Evolutionary conservation across 2,329 filamentous ascomycete species (phyloP), one percentile per base, ranked within the genome.

Genomic region (Juglanconis oblonga): DNA sequence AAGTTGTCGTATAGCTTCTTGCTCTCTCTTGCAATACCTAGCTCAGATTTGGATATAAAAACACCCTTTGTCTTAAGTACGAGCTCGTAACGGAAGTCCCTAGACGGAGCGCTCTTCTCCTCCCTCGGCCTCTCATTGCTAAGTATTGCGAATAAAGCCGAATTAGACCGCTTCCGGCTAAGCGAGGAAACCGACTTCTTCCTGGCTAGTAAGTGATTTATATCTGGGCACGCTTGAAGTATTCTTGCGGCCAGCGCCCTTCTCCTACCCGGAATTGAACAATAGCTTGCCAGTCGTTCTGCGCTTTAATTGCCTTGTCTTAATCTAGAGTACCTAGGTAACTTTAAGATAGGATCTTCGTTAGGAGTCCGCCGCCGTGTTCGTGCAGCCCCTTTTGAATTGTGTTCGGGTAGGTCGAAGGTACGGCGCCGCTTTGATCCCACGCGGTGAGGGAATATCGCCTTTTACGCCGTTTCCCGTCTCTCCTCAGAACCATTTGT

Each of bases 61-160:
- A 70, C 75, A 33, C 76, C 74, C 59, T 76, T 76, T 29, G 69
- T 73, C 35, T 64, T 66, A 57, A 79, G 77, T 1, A 76, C 50
- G 13, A 58, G 68, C 63, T 66, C 53, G 63, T 79, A 80, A 24
- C 69, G 69, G 50, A 66, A 58, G 65, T 75, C 66, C 62, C 65
- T 51, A 57, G 78, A 78, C n/a, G 61, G 69, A 2, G 71, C 65
- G 65, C 69, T 76, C 67, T 76, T 78, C 65, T 68, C 70, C 57
- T 74, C 74, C 51, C 71, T 71, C 59, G 68, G 70, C 68, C 67
- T 74, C 66, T 76, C 67, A 66, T 77, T 73, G 64, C 72, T 77
- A 11, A 73, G 68, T 31, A 71, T 76, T 54, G 52, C 54, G 31
- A 59, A 65, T 52, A 51, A 61, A n/a, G 57, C 54, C 56, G 63